Conservation (phyloP, 2,329 filamentous ascomycete species). For the Grosmannia huntii region DNA sequence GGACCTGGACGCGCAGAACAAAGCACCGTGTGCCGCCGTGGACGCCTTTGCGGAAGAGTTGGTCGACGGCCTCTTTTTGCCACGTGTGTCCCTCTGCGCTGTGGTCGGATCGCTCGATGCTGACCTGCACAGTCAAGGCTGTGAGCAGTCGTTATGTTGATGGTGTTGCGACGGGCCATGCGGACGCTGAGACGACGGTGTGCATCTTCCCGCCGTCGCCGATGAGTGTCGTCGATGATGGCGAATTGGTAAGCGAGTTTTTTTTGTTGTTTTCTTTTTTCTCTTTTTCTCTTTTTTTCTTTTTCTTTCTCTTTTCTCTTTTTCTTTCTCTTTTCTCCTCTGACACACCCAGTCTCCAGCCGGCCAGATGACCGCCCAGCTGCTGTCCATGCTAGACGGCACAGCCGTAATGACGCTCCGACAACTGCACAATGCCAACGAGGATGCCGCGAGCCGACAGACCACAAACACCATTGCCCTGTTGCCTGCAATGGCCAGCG, state of each 20-base stretch:
- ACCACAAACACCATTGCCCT: background rate
- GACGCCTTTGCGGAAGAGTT: background rate
- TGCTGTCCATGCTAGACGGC: background rate
- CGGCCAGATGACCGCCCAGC: background rate
- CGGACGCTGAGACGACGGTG: background rate
- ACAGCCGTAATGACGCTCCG: background rate
- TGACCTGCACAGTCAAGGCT: background rate
- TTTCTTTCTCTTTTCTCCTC: background rate
- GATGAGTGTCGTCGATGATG: background rate
- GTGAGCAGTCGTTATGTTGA: background rate
- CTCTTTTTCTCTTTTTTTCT: background rate
- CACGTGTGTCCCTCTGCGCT: background rate
- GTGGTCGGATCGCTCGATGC: background rate
- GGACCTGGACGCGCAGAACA: background rate
- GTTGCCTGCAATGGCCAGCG: background rate
- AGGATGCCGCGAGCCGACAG: background rate
- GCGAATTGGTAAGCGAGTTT: background rate
- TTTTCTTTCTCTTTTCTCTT: too few species aligned
- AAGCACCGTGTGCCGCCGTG: background rate
- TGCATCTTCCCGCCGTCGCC: slow-evolving; percentile 10
- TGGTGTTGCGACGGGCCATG: background rate
- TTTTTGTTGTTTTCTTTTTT: background rate
- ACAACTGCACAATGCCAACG: background rate
- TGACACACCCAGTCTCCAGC: background rate
- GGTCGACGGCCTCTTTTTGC: slow-evolving; percentile 2